Conservation (phyloP, 2,329 filamentous ascomycete genomes). For the Fusarium sambucinum region DNA sequence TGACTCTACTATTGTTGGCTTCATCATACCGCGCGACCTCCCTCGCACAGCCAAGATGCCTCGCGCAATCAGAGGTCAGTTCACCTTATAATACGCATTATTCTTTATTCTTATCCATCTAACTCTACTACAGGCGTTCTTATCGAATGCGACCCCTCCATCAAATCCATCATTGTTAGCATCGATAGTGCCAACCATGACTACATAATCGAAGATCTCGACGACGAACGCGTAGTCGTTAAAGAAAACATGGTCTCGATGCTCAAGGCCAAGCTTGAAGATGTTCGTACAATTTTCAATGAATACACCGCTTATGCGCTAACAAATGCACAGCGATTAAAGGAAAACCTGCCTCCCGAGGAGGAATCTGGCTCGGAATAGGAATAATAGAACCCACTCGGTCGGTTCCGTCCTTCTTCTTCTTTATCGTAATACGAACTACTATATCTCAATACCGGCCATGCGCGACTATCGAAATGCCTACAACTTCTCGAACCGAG, state of each 20-base stretch:
- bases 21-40: slow-evolving; percentile 4
- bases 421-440: background rate
- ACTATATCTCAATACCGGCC: background rate
- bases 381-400: slow-evolving; percentile 48
- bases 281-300: slow-evolving; percentile 61
- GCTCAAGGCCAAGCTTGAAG: slow-evolving; percentile 76
- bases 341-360: slow-evolving; percentile 64
- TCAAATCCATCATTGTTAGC: slow-evolving; percentile 85
- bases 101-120: background rate
- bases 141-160: slow-evolving; percentile 86
- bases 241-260: slow-evolving; percentile 78
- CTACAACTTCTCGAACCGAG: slow-evolving; percentile 87
- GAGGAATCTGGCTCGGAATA: slow-evolving; percentile 67
- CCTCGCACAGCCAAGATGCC: slow-evolving; percentile 58
- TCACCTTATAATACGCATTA: slow-evolving; percentile 20
- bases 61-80: slow-evolving; percentile 70
- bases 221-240: slow-evolving; percentile 80
- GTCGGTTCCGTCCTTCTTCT: background rate
- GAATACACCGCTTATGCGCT: slow-evolving; percentile 2
- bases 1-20: background rate
- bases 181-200: slow-evolving; percentile 78
- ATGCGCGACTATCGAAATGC: background rate
- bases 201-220: slow-evolving; percentile 83
- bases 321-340: slow-evolving; percentile 57
- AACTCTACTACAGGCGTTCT: slow-evolving; percentile 69